Percentiles rank a stretch among this genome's conserved stretches.
These are phyloP conservation scores for Xylaria sp. DNA, from an alignment of 495 filamentous ascomycete species.

Conservation along the genomic window DNA sequence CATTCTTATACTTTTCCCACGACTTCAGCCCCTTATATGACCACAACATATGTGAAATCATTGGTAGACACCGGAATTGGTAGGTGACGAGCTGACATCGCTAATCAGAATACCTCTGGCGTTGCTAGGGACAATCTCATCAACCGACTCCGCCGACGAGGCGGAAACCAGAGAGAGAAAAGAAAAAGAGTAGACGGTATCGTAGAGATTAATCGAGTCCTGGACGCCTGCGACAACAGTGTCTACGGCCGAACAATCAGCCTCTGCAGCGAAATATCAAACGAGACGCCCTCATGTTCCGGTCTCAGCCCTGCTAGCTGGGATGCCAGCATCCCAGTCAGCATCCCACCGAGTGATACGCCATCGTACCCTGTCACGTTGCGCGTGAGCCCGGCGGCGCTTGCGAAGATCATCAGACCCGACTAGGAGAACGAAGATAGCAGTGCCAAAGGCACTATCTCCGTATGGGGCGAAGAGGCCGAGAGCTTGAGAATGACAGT, in stretches of 20 bases:
- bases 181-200: not conserved
- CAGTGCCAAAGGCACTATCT: not conserved
- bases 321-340: not conserved
- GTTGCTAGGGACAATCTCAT: not conserved
- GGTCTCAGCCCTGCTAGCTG: not conserved
- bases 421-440: not conserved
- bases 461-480: not conserved
- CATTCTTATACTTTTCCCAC: not conserved
- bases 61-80: not conserved
- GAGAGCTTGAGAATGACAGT: not conserved
- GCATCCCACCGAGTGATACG: not conserved
- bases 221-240: not conserved
- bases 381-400: not conserved
- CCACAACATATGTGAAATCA: not conserved
- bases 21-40: not conserved
- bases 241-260: not conserved
- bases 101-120: not conserved
- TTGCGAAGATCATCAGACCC: not conserved
- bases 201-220: not conserved
- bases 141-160: too few relatives aligned
- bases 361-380: not conserved
- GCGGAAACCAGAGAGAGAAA: not conserved
- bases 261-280: not conserved
- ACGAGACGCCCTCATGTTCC: not conserved
- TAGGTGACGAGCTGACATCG: not conserved